phyloP scores from a whole-genome alignment of 2,329 filamentous ascomycete species.

The Penicillium nordicum region DNA sequence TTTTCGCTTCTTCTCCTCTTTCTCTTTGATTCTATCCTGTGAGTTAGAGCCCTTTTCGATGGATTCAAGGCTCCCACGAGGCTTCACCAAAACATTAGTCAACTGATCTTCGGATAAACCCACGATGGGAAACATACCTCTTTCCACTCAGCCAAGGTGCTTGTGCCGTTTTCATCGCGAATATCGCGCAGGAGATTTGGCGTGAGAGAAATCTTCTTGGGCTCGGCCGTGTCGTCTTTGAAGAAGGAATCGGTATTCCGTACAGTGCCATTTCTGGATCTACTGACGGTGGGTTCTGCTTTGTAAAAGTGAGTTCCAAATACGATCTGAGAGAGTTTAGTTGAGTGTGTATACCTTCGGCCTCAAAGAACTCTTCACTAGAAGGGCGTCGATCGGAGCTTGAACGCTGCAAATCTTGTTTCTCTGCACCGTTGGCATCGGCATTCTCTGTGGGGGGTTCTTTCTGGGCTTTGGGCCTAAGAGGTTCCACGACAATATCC shows the following conservation, averaged over 20 bases:
- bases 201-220: constrained; percentile 94
- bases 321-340: background rate
- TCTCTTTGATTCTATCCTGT: constrained; percentile 65
- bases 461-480: constrained; percentile 42
- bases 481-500: constrained; percentile 44
- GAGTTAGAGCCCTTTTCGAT: constrained; percentile 65
- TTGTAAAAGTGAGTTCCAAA: constrained; percentile 16
- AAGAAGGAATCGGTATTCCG: constrained; percentile 96
- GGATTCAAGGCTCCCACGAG: constrained; percentile 69
- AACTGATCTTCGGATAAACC: background rate
- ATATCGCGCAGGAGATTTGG: constrained; percentile 85
- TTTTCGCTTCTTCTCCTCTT: constrained; percentile 74
- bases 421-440: constrained; percentile 20
- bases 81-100: constrained; percentile 38
- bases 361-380: constrained; percentile 65
- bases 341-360: constrained; percentile 35
- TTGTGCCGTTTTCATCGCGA: constrained; percentile 20
- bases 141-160: constrained; percentile 33
- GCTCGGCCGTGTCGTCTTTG: constrained; percentile 91
- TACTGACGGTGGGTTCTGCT: constrained; percentile 36
- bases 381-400: constrained; percentile 45
- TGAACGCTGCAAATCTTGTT: constrained; percentile 26
- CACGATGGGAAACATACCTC: constrained; percentile 32
- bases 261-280: constrained; percentile 79
- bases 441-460: constrained; percentile 30